These are phyloP conservation scores for Beauveria varroae DNA, from an alignment of 2,329 filamentous ascomycete species.

Conservation along the genomic window DNA sequence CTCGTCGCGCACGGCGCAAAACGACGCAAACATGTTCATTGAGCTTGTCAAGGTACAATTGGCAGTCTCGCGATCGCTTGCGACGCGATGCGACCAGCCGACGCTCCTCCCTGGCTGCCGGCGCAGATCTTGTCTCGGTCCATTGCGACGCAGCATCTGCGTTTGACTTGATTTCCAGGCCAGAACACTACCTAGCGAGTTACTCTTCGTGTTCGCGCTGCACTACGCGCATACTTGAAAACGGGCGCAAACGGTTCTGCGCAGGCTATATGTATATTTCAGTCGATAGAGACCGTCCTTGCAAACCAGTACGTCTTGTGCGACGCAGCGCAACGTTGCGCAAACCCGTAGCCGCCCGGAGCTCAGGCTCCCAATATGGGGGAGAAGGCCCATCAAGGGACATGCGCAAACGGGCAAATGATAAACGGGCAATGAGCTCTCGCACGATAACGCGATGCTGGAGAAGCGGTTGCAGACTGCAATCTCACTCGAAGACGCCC, in stretches of 20 bases:
- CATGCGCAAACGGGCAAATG: neutral
- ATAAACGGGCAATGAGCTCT: neutral
- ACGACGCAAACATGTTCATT: neutral
- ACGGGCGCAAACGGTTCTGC: neutral
- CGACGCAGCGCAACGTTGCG: constrained; percentile 2
- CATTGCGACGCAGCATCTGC: neutral
- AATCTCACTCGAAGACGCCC: neutral
- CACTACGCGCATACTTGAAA: neutral
- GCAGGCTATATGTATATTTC: neutral
- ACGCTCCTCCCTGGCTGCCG: neutral
- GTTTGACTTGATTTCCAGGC: neutral
- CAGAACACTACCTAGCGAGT: too few relatives aligned
- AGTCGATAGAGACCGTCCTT: neutral
- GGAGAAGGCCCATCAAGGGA: neutral
- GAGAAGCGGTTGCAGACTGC: neutral
- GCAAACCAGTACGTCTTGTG: neutral
- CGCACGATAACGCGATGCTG: too few relatives aligned
- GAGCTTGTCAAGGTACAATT: neutral
- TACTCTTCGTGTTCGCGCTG: neutral
- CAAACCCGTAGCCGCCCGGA: neutral
- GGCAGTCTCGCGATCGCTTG: neutral
- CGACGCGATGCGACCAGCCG: constrained; percentile 4
- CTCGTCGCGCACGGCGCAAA: neutral
- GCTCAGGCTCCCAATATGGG: neutral
- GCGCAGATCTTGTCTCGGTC: constrained; percentile 2